Base-by-base conservation (phyloP, 202 grass and related monocot genomes). In the Brachypodium distachyon region DNA sequence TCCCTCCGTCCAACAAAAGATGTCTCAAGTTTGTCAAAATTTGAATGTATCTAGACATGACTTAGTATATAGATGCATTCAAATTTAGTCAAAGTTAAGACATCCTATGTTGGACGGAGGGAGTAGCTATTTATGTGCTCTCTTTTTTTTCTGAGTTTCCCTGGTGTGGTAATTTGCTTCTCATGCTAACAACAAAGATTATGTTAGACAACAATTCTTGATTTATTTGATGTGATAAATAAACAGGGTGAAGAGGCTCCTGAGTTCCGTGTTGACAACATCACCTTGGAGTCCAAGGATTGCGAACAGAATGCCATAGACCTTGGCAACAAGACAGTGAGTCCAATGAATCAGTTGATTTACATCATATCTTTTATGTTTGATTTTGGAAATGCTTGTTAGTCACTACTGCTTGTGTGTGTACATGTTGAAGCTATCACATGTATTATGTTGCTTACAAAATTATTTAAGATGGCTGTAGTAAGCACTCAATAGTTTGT, bases 241-340 rank as follows among this genome's bases (percentile, higher is more conserved):
- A 26, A 60, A 65, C 77, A 93, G 90, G 90, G 90, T 67, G 87
- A 93, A 57, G 90, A 93, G 72, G 87, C 81, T 48, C 87, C 84
- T 18, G 81, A 87, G 81, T 76, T 87, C 74, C 32, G 79, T 48
- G 46, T 88, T 32, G 57, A 82, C 22, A 77, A 28, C 12, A 46
- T 42, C 44, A 17, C 36, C 46, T 51, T 32, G 33, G 50, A 77
- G 33, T 40, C 75, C 65, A 68, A 64, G 67, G 79, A 36, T 32
- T 28, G 42, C 84, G 57, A 61, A 26, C 42, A 62, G 69, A 82
- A 61, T 5, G 63, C 77, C 19, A 5, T 86, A 38, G 66, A 61
- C 1, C 10, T 79, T 14, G 54, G 81, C 29, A 18, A 67, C 61
- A 89, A 85, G 87, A 76, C 52, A 7, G 90, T 90, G 57, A 79